Conservation (phyloP, 495 filamentous ascomycete species). For the Penicillium pulvis region DNA sequence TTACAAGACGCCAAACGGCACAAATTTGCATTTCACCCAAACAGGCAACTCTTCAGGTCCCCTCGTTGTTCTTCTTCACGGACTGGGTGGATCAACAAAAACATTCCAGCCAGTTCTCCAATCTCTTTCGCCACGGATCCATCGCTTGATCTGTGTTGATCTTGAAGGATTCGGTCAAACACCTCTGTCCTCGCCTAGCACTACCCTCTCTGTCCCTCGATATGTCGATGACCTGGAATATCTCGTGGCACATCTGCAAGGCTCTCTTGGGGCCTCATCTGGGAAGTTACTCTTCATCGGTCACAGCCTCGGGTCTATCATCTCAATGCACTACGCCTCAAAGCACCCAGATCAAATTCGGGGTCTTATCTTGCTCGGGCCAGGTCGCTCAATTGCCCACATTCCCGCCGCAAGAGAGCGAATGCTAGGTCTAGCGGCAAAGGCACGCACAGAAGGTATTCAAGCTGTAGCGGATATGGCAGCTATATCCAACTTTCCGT, state of each 20-base stretch:
- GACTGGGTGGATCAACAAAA: neutral
- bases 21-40: neutral
- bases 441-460: neutral
- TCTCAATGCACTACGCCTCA: neutral
- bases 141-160: neutral
- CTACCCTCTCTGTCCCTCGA: conserved; percentile 17
- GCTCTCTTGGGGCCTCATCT: neutral
- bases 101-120: neutral
- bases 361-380: neutral
- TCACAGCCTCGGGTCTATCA: neutral
- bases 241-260: conserved; percentile 18
- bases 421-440: neutral
- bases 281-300: neutral
- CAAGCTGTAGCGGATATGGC: neutral
- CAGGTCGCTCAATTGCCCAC: neutral
- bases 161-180: neutral
- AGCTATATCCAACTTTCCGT: neutral
- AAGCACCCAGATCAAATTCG: neutral
- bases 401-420: neutral
- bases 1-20: neutral
- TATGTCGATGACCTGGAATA: conserved; percentile 27
- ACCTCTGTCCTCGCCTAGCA: conserved; percentile 7
- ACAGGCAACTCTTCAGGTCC: neutral
- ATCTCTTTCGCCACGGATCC: neutral
- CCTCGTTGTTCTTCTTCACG: neutral